A percentile compares a stretch with the other conserved stretches of the same genome.
These are phyloP conservation scores for Microsporum audouinii DNA, from an alignment of 2,329 filamentous ascomycete species.

Conservation along the genomic window DNA sequence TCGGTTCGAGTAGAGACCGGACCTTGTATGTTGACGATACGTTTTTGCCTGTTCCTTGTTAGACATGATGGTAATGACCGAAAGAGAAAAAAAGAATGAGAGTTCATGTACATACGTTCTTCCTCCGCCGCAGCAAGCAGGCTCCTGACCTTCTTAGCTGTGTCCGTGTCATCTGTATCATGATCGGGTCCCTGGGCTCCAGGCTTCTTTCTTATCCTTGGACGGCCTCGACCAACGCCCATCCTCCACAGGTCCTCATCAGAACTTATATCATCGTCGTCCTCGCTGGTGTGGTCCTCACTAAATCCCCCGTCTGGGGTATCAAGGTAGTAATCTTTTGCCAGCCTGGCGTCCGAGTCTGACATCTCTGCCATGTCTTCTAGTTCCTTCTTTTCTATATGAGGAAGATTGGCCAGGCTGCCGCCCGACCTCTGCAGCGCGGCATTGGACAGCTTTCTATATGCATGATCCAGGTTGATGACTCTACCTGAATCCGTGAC, in stretches of 20 bases:
- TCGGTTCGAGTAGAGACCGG: conserved; percentile 50
- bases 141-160: conserved; percentile 42
- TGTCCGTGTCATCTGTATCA: conserved; percentile 19
- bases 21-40: conserved; percentile 49
- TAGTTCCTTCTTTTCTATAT: conserved; percentile 35
- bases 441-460: conserved; percentile 60
- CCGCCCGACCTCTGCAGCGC: conserved; percentile 54
- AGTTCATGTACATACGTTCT: conserved; percentile 55
- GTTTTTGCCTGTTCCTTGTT: conserved; percentile 36
- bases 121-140: conserved; percentile 64
- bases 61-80: not conserved
- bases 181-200: conserved; percentile 10
- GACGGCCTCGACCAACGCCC: conserved; percentile 29
- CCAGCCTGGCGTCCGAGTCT: conserved; percentile 46
- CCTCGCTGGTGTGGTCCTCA: conserved; percentile 30
- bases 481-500: conserved; percentile 50
- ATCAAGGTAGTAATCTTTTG: conserved; percentile 60
- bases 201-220: conserved; percentile 24
- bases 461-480: conserved; percentile 58
- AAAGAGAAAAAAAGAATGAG: not conserved
- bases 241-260: conserved; percentile 52
- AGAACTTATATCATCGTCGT: conserved; percentile 38
- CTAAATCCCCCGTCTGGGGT: conserved; percentile 53
- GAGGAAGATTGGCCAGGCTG: conserved; percentile 50
- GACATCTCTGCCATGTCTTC: conserved; percentile 32